Evolutionary conservation across 371 early-diverging fungal genomes (phyloP), one percentile per base, ranked within the genome.

Genomic region (Chytridium lagenaria): DNA sequence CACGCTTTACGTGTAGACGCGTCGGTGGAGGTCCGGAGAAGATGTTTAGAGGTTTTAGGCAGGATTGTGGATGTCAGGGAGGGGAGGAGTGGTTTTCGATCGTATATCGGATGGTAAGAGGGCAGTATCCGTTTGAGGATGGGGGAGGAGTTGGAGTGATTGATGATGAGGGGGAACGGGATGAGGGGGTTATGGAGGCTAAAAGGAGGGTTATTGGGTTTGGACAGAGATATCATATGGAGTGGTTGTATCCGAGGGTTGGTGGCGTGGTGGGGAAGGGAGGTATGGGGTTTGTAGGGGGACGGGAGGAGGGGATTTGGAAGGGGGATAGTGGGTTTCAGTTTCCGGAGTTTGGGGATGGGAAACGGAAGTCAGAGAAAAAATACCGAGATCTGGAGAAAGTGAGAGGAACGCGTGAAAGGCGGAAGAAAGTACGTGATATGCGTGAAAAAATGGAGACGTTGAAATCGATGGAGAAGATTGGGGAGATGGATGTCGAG

Each of bases 81-180:
- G 10, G 22, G 57, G 7, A 26, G 44, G 57, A 55, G 26, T 7
- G 22, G 30, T 55, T 55, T 19, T 15, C 57, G 10, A 30, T 55
- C 5, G 15, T 55, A 7, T 55, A 55, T 55, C 10, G 57, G 10
- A 10, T 55, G 15, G 57, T 30, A 5, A 19, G 57, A 30, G 57
- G 57, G 23, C 57, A 55, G 57, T 55, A 55, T 30, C 57, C 57
- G 23, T 55, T 55, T 55, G 57, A 55, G 26, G 57, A 55, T 30
- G 26, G 26, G 10, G 30, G 30, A 10, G 22, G 15, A 15, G 5
- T 10, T 10, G 30, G 15, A 23, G 7, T 55, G 7, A 15, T 55
- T 7, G 57, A 55, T 26, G 57, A 55, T 26, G 30, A 19, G 26
- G 15, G 7, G 22, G 57, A 55, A 30, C 7, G 26, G 10, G 7